These are phyloP conservation scores for Ceratobasidium sp. DNA, from an alignment of 1,284 basidiomycete species.

Conservation along the genomic window DNA sequence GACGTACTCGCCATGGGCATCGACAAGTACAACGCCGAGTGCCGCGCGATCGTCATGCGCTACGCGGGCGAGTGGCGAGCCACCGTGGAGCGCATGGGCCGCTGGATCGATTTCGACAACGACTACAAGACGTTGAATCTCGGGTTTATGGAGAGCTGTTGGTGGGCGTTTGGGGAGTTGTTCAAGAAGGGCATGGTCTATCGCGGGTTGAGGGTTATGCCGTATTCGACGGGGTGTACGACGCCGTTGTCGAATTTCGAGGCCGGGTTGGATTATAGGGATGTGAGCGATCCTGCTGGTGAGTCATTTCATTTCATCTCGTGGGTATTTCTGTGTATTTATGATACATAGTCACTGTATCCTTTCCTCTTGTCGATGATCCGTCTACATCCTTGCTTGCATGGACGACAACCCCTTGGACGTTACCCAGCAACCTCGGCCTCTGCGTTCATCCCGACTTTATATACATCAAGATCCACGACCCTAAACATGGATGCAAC, in stretches of 20 bases:
- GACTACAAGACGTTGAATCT: conserved; percentile 98
- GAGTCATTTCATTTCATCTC: conserved; percentile 53
- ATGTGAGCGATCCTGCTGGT: conserved; percentile 95
- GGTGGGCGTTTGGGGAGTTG: conserved; percentile 99
- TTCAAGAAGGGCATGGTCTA: conserved; percentile 97
- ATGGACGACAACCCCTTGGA: conserved; percentile 99
- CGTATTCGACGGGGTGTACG: conserved; percentile 96
- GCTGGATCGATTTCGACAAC: conserved; percentile 99
- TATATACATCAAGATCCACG: conserved; percentile 97
- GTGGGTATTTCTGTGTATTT: conserved; percentile 23
- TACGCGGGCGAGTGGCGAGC: conserved; percentile 94
- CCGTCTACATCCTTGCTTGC: conserved; percentile 92
- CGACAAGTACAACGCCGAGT: conserved; percentile 97
- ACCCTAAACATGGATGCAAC: conserved; percentile 88
- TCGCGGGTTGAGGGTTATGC: conserved; percentile 95
- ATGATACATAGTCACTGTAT: conserved; percentile 80
- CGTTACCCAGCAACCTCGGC: conserved; percentile 94
- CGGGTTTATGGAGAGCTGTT: conserved; percentile 97
- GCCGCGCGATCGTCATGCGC: conserved; percentile 97
- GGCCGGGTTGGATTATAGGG: conserved; percentile 93
- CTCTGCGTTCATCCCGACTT: conserved; percentile 97
- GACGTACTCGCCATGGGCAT: conserved; percentile 98
- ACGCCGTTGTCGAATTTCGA: conserved; percentile 99
- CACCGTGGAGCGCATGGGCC: conserved; percentile 97
- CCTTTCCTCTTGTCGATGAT: conserved; percentile 95